Evolutionary conservation across 805 yeast species (phyloP), one percentile per base, ranked within the genome.

Genomic region (Candida awuae): DNA sequence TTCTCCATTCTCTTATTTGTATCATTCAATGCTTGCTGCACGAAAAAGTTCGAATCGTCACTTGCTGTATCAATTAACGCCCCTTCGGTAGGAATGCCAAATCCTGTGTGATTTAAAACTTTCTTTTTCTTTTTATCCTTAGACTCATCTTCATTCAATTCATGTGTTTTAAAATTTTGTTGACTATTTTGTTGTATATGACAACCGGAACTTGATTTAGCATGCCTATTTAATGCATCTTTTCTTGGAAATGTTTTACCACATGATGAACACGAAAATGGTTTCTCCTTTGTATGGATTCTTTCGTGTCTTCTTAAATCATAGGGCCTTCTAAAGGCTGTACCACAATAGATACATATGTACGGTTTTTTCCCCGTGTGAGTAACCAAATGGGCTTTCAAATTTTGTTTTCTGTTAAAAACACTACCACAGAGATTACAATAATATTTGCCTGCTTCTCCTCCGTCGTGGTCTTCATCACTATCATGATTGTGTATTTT

Each of bases 161-260:
- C n/a, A n/a, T n/a, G n/a, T n/a, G n/a, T n/a, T n/a, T n/a, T n/a
- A n/a, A n/a, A n/a, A n/a, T n/a, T n/a, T n/a, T n/a, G n/a, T n/a
- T n/a, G n/a, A n/a, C n/a, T n/a, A n/a, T n/a, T 25, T 5, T 14
- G 4, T 25, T 25, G 10, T 14, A 25, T 7, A 25, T 25, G 28
- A 10, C 28, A 25, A 5, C 28, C 28, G 6, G 10, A 12, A 9
- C 28, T 25, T 10, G 80, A 65, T 56, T 80, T 80, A 41, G 72
- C 73, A 52, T 84, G 94, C 38, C 94, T 68, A 51, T 77, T 81
- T 51, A 84, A 65, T 55, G 84, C 94, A 55, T 83, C 88, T 22
- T 75, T 69, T 34, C 94, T 66, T 43, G 92, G 68, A 56, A 84
- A 84, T 46, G 67, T 71, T 34, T 73, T 63, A 37, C 68, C 62